phyloP scores from a whole-genome alignment of 2,329 filamentous ascomycete species.

The Graphilbum fragrans region DNA sequence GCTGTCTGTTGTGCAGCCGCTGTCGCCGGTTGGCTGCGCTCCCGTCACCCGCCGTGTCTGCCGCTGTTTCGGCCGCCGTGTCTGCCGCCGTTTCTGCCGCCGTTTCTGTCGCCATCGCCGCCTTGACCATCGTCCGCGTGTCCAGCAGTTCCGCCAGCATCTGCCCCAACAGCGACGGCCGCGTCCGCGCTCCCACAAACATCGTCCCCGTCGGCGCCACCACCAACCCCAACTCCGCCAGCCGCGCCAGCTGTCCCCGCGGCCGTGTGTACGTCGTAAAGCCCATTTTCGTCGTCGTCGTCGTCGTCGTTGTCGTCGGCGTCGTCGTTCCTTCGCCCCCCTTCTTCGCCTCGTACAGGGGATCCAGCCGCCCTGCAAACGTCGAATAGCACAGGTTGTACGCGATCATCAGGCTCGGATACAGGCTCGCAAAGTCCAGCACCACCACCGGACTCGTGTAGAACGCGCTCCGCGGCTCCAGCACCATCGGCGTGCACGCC shows the following conservation, averaged over 20 bases:
- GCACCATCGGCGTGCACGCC: conserved; percentile 87
- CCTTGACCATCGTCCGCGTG: conserved; percentile 95
- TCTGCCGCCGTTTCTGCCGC: conserved; percentile 38
- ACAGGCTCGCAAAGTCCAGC: conserved; percentile 90
- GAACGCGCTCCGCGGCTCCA: conserved; percentile 93
- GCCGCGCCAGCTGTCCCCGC: conserved; percentile 57
- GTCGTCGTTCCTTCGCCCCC: background rate
- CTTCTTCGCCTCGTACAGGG: conserved; percentile 6
- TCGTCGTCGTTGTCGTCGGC: background rate
- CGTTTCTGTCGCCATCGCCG: conserved; percentile 81
- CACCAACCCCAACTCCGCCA: conserved; percentile 75
- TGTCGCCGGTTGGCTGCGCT: conserved; percentile 70
- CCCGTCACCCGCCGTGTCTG: background rate
- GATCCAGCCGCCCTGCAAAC: conserved; percentile 65
- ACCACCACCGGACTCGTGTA: conserved; percentile 85
- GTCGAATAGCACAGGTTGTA: conserved; percentile 99
- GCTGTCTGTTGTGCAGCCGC: conserved; percentile 77
- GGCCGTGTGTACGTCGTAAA: conserved; percentile 79
- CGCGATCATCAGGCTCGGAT: conserved; percentile 96
- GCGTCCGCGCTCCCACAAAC: conserved; percentile 74
- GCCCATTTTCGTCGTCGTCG: conserved; percentile 63
- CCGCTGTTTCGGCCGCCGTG: background rate
- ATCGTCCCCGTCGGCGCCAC: conserved; percentile 95
- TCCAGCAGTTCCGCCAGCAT: conserved; percentile 96
- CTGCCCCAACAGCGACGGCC: conserved; percentile 84